Base-by-base conservation (phyloP, 495 filamentous ascomycete species). In the Penicillium odoratum region DNA sequence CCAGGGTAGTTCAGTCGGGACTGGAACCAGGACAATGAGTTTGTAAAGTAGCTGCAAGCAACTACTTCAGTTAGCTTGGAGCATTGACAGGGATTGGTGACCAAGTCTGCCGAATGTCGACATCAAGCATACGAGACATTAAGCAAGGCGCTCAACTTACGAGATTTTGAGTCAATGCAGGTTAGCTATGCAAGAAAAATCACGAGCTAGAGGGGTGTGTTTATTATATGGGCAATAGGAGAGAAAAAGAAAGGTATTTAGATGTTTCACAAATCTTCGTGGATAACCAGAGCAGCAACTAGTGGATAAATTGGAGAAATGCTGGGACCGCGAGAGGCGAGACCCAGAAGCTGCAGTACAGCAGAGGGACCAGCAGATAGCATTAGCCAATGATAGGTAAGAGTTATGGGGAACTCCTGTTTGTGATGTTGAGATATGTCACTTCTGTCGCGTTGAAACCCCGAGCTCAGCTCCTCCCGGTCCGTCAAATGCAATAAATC, bases 351-450 rank as follows among this genome's bases (percentile, higher is more conserved):
- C 47, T 61, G 63, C 59, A 68, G 40, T 11, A 18, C 29, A 48
- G 21, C 21, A 21, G 21, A 57, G 15, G 34, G 26, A 13, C 55
- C 56, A 42, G 56, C 15, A 52, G 48, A 15, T 44, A 52, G 40
- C 48, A 44, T 18, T 42, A 61, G 48, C 65, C 65, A 68, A 63
- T 68, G 31, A 67, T 31, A 52, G n/a, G 25, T 30, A 26, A 53
- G 42, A 51, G 43, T 49, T 15, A n/a, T 47, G n/a, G 15, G 48
- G 48, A 33, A 48, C 56, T 56, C 49, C 44, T 56, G 36, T 58
- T 36, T 34, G 51, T 34, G 25, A 43, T 58, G 55, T 56, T 63
- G 57, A 44, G 67, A 69, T 69, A 59, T 69, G 64, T 69, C 67
- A 69, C 67, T 69, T 65, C 51, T 21, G 31, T 54, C 30, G 50